Evolutionary conservation across 2,329 filamentous ascomycete species (phyloP), one percentile per base, ranked within the genome.

Genomic region (Corniculantispora saksenae): DNA sequence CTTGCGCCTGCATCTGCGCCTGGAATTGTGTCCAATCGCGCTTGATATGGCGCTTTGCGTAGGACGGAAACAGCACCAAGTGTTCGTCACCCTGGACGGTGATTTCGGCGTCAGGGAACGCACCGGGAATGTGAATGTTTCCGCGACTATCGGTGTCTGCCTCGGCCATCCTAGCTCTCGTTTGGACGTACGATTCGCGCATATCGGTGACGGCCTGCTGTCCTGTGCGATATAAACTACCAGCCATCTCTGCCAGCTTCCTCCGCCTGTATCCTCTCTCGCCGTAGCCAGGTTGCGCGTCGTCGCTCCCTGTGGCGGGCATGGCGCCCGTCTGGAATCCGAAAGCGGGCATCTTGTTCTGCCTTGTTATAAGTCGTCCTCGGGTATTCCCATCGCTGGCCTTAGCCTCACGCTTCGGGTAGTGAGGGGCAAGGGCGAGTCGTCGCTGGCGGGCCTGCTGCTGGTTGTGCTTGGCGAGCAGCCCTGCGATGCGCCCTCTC

Each of bases 21-120:
- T 70, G 23, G 38, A 68, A 67, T 21, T 77, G 72, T n/a, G 68
- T 70, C 69, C 77, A 78, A n/a, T 76, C 76, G 68, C 77, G 75
- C 74, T 79, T 89, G 40, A 86, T 77, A 75, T 96, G 90, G 67
- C 84, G 84, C 73, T 94, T 89, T 10, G 92, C 93, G 75, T 99
- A 99, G 61, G 93, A 97, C 0, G 95, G 95, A 70, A 99, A 99
- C 27, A 99, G 76, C 12, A 99, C 87, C 89, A 99, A 92, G 79
- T 98, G 92, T 75, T 97, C 93, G 66, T 93, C 87, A 15, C 92
- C 94, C 67, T 88, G 89, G 13, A 88, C 86, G 19, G 91, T 86
- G 66, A 97, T 91, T n/a, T 90, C 87, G 21, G 92, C 91, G 70
- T 97, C 90, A 0, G 93, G 92, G 72, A 97, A 97, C 1, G 90